Conservation (phyloP, 306 rosid genomes). For the Heteromeles arbutifolia region DNA sequence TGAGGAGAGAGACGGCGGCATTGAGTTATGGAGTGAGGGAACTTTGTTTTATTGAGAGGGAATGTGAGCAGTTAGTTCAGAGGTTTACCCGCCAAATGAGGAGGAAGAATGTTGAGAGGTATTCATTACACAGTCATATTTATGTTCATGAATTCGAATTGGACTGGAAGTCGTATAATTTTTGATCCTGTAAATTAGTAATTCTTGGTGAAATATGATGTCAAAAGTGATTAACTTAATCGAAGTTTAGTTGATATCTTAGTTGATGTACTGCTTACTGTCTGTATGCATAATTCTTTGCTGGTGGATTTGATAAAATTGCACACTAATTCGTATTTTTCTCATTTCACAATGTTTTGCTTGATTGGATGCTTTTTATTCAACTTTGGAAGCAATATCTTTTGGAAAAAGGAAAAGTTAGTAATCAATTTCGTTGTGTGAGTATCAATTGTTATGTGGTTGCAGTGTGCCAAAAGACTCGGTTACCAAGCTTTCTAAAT, state of each 20-base stretch:
- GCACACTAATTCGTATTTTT: not conserved
- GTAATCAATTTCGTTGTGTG: conserved; percentile 18
- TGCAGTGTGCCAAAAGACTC: conserved; percentile 52
- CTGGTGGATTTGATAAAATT: not conserved
- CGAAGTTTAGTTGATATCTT: not conserved
- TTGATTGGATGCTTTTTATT: not conserved
- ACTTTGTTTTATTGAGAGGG: conserved; percentile 71
- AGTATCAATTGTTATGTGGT: conserved; percentile 27
- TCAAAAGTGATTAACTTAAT: not conserved
- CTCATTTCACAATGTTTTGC: not conserved
- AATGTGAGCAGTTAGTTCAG: conserved; percentile 67
- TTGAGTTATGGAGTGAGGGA: conserved; percentile 77
- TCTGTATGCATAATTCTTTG: not conserved
- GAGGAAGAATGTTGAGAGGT: conserved; percentile 47
- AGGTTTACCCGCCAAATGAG: conserved; percentile 48
- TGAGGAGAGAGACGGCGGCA: conserved; percentile 56
- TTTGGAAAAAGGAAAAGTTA: conserved; percentile 11
- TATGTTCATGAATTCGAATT: conserved; percentile 3
- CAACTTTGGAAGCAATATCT: not conserved
- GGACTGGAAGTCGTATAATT: not conserved
- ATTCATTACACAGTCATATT: conserved; percentile 29
- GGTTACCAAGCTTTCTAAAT: conserved; percentile 60
- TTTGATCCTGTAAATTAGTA: not conserved
- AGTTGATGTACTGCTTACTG: not conserved
- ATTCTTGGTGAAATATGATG: not conserved